phyloP scores from a whole-genome alignment of 1,284 basidiomycete genomes.

The Malassezia sp. region DNA sequence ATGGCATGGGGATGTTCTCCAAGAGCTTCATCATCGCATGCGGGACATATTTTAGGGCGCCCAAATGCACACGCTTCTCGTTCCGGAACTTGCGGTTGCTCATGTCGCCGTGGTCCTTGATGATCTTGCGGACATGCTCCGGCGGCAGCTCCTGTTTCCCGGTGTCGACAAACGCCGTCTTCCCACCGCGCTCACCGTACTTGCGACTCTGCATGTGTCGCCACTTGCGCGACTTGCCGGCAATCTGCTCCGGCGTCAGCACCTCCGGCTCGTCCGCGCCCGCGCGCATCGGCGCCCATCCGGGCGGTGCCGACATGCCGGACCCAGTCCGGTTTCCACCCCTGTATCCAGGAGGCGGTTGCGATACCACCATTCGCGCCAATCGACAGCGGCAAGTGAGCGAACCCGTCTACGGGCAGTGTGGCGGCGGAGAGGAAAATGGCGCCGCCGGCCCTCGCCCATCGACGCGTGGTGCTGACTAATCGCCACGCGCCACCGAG shows the following conservation, averaged over 20 bases:
- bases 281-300: slow-evolving; percentile 8
- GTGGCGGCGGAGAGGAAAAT: slow-evolving; percentile 14
- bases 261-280: slow-evolving; percentile 23
- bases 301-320: slow-evolving; percentile 11
- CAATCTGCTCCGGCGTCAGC: slow-evolving; percentile 65
- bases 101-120: slow-evolving; percentile 48
- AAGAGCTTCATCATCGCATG: slow-evolving; percentile 98
- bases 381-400: no score
- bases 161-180: slow-evolving; percentile 78
- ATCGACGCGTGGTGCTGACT: slow-evolving; percentile 4
- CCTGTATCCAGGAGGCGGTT: slow-evolving; percentile 8
- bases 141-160: slow-evolving; percentile 64
- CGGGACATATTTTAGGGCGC: slow-evolving; percentile 95
- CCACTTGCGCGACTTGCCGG: slow-evolving; percentile 85
- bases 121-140: slow-evolving; percentile 57
- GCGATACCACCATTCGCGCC: slow-evolving; percentile 12
- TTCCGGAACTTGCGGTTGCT: slow-evolving; percentile 63
- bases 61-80: slow-evolving; percentile 96
- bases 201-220: slow-evolving; percentile 79
- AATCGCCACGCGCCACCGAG: no score
- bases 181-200: slow-evolving; percentile 70
- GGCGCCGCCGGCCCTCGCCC: not conserved
- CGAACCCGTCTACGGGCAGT: no score
- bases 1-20: slow-evolving; percentile 97
- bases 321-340: no score